These are phyloP conservation scores for Botrytis tulipae DNA, from an alignment of 2,329 filamentous ascomycete genomes.

Conservation along the genomic window DNA sequence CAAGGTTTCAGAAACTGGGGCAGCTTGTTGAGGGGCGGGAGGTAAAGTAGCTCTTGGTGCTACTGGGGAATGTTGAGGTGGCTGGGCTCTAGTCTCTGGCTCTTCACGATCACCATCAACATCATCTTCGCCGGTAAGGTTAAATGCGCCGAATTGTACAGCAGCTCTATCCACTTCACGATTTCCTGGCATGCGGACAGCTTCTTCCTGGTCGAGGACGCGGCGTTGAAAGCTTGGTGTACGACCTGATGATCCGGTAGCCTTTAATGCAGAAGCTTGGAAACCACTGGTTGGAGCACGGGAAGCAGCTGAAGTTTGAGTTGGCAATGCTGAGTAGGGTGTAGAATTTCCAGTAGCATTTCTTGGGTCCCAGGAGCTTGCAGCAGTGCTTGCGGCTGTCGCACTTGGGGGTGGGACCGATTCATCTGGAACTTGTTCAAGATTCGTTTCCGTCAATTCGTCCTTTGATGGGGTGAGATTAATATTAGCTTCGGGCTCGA, in stretches of 20 bases:
- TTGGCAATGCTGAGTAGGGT: constrained; percentile 62
- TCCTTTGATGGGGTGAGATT: constrained; percentile 70
- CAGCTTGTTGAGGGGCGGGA: constrained; percentile 58
- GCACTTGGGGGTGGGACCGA: constrained; percentile 75
- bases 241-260: constrained; percentile 60
- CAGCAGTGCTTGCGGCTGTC: constrained; percentile 84
- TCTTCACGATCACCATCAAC: constrained; percentile 95
- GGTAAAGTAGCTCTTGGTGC: constrained; percentile 84
- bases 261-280: constrained; percentile 79
- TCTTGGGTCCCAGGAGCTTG: constrained; percentile 78
- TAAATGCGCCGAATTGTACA: constrained; percentile 96
- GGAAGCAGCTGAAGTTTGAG: constrained; percentile 52
- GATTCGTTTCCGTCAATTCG: constrained; percentile 85
- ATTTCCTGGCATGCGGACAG: constrained; percentile 97
- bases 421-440: constrained; percentile 83
- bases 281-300: constrained; percentile 66
- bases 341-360: constrained; percentile 59
- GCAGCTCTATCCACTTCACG: constrained; percentile 89
- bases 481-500: constrained; percentile 42
- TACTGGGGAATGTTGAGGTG: constrained; percentile 88
- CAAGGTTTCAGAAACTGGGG: constrained; percentile 55
- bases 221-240: constrained; percentile 80
- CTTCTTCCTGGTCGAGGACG: constrained; percentile 91
- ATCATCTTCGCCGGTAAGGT: constrained; percentile 73
- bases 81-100: constrained; percentile 88